Evolutionary conservation across 768 basidiomycete species (phyloP).

Genomic region (Pleurotus tuoliensis): DNA sequence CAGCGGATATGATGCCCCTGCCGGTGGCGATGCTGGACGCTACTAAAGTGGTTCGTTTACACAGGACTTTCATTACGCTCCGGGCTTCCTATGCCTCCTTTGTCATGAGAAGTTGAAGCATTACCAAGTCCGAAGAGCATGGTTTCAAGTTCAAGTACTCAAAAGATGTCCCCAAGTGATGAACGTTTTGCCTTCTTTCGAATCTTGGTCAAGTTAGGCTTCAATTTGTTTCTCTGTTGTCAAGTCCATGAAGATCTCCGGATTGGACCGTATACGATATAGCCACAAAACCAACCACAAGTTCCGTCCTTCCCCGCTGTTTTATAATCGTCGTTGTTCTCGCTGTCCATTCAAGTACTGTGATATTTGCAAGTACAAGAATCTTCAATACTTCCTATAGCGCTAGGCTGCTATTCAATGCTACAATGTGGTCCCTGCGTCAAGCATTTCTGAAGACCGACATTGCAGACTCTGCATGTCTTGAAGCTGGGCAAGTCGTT

Average conservation of each 20-base stretch:
- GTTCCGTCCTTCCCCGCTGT: slow-evolving; percentile 51
- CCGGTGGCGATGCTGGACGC: slow-evolving; percentile 31
- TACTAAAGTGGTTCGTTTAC: slow-evolving; percentile 22
- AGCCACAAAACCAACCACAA: slow-evolving; percentile 45
- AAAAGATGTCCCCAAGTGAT: slow-evolving; percentile 28
- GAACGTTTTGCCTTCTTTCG: slow-evolving; percentile 41
- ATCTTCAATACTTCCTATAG: slow-evolving; percentile 21
- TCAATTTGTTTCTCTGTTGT: slow-evolving; percentile 46
- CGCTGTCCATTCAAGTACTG: slow-evolving; percentile 36
- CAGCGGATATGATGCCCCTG: slow-evolving; percentile 22
- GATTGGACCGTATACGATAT: slow-evolving; percentile 47
- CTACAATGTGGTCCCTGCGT: slow-evolving; percentile 5
- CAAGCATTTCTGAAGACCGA: too few species aligned
- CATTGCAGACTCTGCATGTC: too few species aligned
- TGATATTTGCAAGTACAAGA: slow-evolving; percentile 44
- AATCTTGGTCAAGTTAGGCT: slow-evolving; percentile 38
- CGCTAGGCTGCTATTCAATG: slow-evolving; percentile 6
- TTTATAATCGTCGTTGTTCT: slow-evolving; percentile 51
- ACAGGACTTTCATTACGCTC: slow-evolving; percentile 8
- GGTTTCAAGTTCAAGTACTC: slow-evolving; percentile 40
- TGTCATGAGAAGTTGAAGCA: slow-evolving; percentile 9
- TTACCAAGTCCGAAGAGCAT: slow-evolving; percentile 26
- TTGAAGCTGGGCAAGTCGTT: too few species aligned
- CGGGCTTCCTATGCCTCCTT: slow-evolving; percentile 7
- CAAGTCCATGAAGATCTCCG: slow-evolving; percentile 36